Conservation (phyloP, 2,329 filamentous ascomycete species). For the Xylariomycetidae sp. region DNA sequence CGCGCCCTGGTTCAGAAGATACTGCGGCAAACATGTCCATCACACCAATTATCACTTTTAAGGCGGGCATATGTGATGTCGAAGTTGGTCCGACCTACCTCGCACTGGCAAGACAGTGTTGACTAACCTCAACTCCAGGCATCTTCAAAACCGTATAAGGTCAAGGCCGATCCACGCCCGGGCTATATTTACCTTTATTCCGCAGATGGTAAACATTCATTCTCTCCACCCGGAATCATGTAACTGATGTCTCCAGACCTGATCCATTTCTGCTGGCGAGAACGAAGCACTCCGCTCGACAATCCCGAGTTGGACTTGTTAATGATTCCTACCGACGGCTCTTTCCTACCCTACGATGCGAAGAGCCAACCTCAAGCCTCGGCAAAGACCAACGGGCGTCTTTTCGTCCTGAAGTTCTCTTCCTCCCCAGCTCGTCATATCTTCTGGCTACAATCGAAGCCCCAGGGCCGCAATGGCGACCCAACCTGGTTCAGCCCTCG, state of each 20-base stretch:
- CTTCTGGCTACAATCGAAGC: slow-evolving; percentile 95
- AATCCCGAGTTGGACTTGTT: slow-evolving; percentile 82
- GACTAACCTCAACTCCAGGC: slow-evolving; percentile 17
- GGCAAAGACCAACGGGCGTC: slow-evolving; percentile 75
- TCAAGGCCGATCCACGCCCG: slow-evolving; percentile 66
- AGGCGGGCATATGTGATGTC: slow-evolving; percentile 83
- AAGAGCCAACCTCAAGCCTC: slow-evolving; percentile 51
- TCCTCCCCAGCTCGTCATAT: slow-evolving; percentile 88
- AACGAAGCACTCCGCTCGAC: slow-evolving; percentile 64
- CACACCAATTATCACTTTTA: slow-evolving; percentile 87
- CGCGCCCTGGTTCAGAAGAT: too few relatives aligned
- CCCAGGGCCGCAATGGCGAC: slow-evolving; percentile 65
- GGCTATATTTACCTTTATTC: slow-evolving; percentile 91
- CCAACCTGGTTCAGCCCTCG: slow-evolving; percentile 76
- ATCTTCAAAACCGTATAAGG: slow-evolving; percentile 55
- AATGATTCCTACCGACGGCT: slow-evolving; percentile 87
- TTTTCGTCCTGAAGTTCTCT: slow-evolving; percentile 89
- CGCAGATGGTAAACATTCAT: slow-evolving; percentile 66
- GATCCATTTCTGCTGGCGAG: slow-evolving; percentile 95
- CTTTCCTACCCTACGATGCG: slow-evolving; percentile 75
- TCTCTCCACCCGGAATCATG: background rate
- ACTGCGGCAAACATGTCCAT: slow-evolving; percentile 64
- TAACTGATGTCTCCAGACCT: slow-evolving; percentile 57
- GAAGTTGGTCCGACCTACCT: slow-evolving; percentile 55
- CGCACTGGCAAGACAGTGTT: background rate